Evolutionary conservation across 2,329 filamentous ascomycete genomes (phyloP).

Genomic region (Aspergillus sp.): DNA sequence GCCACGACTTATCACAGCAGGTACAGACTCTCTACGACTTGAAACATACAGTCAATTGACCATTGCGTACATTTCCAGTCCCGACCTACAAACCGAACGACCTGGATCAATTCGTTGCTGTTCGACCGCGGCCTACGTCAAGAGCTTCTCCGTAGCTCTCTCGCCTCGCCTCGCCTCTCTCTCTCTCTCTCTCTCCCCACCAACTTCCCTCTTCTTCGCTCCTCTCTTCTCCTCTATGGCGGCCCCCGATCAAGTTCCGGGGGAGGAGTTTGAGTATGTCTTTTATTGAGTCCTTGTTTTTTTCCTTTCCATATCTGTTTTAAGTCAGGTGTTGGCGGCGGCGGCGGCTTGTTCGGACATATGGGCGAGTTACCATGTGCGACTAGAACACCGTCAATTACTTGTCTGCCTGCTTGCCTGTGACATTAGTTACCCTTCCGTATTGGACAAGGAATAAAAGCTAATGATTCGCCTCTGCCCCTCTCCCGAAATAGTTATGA

Average conservation of each 20-base stretch:
- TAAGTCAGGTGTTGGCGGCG: no score
- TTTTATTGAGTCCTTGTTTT: constrained; percentile 2
- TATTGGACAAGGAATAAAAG: no score
- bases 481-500: constrained; percentile 59
- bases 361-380: no score
- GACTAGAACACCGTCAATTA: no score
- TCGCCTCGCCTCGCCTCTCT: not conserved
- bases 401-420: no score
- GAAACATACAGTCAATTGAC: constrained; percentile 1
- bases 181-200: constrained; percentile 1
- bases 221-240: constrained; percentile 24
- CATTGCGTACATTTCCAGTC: no score
- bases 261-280: constrained; percentile 41
- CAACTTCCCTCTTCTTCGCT: constrained; percentile 5
- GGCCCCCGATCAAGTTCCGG: constrained; percentile 33
- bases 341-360: no score
- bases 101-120: not conserved
- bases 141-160: no score
- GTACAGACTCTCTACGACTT: no score
- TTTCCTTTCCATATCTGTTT: not conserved
- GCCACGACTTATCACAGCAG: no score
- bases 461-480: not conserved
- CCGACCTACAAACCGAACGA: no score
- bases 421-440: no score
- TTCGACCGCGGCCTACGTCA: not conserved